A percentile compares a stretch with the other conserved stretches of the same genome.
Evolutionary conservation across 495 filamentous ascomycete genomes (phyloP).

Genomic region (Talaromyces stipitatus): DNA sequence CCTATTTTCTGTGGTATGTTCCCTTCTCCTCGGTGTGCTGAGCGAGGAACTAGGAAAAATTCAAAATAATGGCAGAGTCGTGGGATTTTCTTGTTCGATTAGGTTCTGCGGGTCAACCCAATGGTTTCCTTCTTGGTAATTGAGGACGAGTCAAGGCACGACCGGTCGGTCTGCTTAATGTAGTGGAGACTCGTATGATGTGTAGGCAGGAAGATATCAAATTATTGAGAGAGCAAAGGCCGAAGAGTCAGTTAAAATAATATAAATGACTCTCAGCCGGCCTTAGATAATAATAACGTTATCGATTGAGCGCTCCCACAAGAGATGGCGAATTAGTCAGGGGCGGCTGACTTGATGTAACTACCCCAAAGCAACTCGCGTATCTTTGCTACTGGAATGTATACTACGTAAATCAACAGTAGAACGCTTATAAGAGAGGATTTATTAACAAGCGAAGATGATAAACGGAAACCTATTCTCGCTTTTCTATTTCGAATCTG

Average conservation of each 20-base stretch:
- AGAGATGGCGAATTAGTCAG: conserved; percentile 1
- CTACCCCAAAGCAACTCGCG: not conserved
- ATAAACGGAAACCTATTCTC: too few relatives aligned
- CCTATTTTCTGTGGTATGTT: too few relatives aligned
- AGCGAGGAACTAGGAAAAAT: not conserved
- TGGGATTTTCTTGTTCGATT: not conserved
- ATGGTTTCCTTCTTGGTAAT: not conserved
- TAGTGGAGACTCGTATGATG: not conserved
- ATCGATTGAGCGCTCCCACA: not conserved
- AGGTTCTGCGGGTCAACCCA: not conserved
- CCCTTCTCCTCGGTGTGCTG: not conserved
- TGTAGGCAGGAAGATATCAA: not conserved
- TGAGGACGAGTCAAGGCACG: not conserved
- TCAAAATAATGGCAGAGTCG: not conserved
- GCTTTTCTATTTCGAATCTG: not conserved
- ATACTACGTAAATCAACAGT: too few relatives aligned
- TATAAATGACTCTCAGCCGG: too few relatives aligned
- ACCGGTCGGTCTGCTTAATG: not conserved
- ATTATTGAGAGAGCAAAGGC: not conserved
- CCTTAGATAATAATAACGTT: not conserved
- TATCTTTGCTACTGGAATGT: too few relatives aligned
- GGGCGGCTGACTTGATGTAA: not conserved
- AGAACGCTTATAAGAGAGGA: too few relatives aligned
- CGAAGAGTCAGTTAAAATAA: not conserved
- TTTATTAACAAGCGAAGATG: too few relatives aligned